Conservation (phyloP, 176 grass and related monocot species). For the Neostapfia colusana region DNA sequence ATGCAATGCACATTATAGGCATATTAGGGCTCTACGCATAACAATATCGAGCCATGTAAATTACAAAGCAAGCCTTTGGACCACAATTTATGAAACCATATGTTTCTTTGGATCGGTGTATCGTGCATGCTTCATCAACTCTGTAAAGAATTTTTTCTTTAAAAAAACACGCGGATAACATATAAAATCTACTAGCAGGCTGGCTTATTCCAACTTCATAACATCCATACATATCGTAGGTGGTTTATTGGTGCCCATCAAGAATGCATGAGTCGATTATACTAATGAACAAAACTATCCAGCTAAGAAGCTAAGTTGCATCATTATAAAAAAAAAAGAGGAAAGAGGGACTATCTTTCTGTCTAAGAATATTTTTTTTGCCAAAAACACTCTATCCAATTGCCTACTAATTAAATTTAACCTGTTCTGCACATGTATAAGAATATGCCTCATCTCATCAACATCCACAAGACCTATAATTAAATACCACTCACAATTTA, state of each 20-base stretch:
- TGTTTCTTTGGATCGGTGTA: neutral
- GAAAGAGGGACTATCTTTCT: neutral
- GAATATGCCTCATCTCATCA: neutral
- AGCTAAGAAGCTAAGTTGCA: neutral
- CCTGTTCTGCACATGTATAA: too few species aligned
- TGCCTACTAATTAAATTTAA: too few species aligned
- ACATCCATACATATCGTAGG: neutral
- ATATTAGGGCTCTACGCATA: neutral
- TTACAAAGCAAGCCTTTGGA: neutral
- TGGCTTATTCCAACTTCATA: neutral
- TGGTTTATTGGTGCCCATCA: slow-evolving; percentile 1
- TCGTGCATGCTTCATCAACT: neutral
- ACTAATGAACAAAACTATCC: neutral
- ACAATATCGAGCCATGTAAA: neutral
- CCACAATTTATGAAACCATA: neutral
- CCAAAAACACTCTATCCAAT: too few species aligned
- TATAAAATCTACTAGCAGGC: neutral
- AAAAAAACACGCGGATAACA: neutral
- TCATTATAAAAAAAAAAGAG: neutral
- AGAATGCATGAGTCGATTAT: neutral
- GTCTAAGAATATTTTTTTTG: too few species aligned
- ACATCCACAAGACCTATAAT: neutral
- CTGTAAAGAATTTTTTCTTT: neutral
- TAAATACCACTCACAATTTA: neutral
- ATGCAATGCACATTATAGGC: neutral